phyloP scores from a whole-genome alignment of 148 eudicot species.

The Polygonum aviculare region DNA sequence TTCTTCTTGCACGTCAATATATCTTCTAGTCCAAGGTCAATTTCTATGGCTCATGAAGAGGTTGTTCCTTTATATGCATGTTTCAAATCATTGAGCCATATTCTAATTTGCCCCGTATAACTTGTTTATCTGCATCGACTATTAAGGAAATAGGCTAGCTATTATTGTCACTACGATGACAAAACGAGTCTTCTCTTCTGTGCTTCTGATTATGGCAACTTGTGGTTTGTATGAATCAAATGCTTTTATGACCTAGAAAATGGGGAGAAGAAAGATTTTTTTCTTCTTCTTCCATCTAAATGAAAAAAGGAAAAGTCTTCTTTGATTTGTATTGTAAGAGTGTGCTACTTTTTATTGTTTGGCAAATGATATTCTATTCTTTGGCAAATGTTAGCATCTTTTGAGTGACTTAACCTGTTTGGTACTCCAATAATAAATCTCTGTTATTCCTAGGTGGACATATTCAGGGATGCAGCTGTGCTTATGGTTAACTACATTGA shows the following conservation, averaged over 20 bases:
- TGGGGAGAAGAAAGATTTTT: background rate
- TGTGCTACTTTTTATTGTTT: too few species aligned
- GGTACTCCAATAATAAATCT: background rate
- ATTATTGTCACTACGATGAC: background rate
- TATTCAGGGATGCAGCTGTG: conserved; percentile 46
- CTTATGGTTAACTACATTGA: conserved; percentile 87
- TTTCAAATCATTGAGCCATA: background rate
- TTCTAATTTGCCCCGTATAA: background rate
- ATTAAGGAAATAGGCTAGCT: background rate
- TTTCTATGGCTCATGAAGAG: background rate
- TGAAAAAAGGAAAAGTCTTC: background rate
- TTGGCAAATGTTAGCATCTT: background rate
- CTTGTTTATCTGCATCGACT: background rate
- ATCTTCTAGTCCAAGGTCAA: background rate
- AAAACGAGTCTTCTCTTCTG: background rate
- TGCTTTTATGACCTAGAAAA: background rate
- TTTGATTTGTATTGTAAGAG: background rate
- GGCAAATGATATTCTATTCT: too few species aligned
- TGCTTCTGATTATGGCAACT: background rate
- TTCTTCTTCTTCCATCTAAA: background rate
- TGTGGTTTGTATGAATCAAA: background rate
- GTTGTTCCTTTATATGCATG: background rate
- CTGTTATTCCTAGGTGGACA: conserved; percentile 32
- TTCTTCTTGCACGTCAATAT: conserved; percentile 1
- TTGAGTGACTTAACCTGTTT: background rate